Evolutionary conservation across 768 basidiomycete genomes (phyloP), one percentile per base, ranked within the genome.

Genomic region (Amanita thiersii): DNA sequence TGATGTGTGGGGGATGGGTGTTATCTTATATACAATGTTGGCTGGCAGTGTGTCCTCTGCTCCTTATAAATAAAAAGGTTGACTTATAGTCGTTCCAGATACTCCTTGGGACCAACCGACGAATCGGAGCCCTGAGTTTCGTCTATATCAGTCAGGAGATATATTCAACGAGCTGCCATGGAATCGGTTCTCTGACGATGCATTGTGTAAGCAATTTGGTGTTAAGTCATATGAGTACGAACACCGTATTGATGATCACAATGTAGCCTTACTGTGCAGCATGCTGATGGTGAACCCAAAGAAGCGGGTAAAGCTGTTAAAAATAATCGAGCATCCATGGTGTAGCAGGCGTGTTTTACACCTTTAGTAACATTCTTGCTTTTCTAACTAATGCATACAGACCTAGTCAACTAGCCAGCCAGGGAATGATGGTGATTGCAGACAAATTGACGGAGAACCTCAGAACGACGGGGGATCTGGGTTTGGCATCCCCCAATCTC

Each of bases 31-130:
- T 56, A 87, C 94, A 0, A 65, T 99, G 34, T 68, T 98, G 0
- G 81, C 74, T 5, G 96, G 96, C 35, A 98, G 94, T 94, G 56
- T 25, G 82, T 69, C 19, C 12, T 31, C 6, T 17, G 18, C 24
- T 6, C 34, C 24, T 36, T 19, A 9, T 14, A 1, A 33, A 15
- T 5, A 25, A 18, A n/a, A 14, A 26, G 23, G 5, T 11, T 10
- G 34, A 2, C 2, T 11, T 14, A 14, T 36, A 4, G 4, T 18
- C 21, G 6, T 30, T 9, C 10, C 25, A 97, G 93, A 96, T 54
- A 97, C 96, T 0, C 96, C 96, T 2, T 98, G 96, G 96, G 96
- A 97, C 53, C 85, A 93, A 55, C 90, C 96, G 2, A 89, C 91
- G 0, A 51, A 57, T 1, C 65, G 68, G n/a, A 86, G 85, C 45